Evolutionary conservation across 352 stramenopile species (phyloP), one percentile per base, ranked within the genome.

Genomic region (Pythium grandisporangium): DNA sequence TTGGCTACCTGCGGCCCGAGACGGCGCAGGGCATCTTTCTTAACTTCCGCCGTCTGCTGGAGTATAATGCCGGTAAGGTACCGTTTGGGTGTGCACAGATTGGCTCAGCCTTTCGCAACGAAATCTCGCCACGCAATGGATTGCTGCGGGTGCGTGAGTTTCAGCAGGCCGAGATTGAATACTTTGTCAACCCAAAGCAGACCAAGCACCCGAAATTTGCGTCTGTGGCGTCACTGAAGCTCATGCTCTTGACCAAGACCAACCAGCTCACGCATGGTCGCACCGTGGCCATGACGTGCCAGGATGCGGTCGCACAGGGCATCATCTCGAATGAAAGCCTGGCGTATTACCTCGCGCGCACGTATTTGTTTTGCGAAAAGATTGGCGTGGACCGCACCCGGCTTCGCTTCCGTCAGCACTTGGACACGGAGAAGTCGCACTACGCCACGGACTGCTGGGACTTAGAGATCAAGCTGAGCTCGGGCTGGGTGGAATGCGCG

Each of bases 401-500:
- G 21, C 63, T 99, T 56, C 92, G 96, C 29, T 99, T 99, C 71
- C 94, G 97, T 43, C 96, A 99, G 78, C 96, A 99, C 70, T 76
- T 99, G 42, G 82, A 90, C 35, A 99, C 95, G 21, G 96, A 99
- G 80, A 99, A 99, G 96, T 97, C 97, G 25, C 97, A 99, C 70
- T 99, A 99, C 68, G 96, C 96, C 16, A 96, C 81, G 25, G 96
- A 99, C 73, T 99, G 96, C 76, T 99, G 96, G 96, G 96, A 99
- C 70, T 66, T 98, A 26, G 96, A 99, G 77, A 99, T 99, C 51
- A 84, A 99, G 70, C 78, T 97, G 37, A 96, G 74, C 47, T 98
- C 97, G 55, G 96, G 96, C 53, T 99, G 96, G 96, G 90, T 98
- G 10, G 97, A 99, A 61, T 99, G 96, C 62, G 96, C 98, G 7